These are phyloP conservation scores for Geotrichum restrictum DNA, from an alignment of 1,139 yeast genomes.

Conservation along the genomic window DNA sequence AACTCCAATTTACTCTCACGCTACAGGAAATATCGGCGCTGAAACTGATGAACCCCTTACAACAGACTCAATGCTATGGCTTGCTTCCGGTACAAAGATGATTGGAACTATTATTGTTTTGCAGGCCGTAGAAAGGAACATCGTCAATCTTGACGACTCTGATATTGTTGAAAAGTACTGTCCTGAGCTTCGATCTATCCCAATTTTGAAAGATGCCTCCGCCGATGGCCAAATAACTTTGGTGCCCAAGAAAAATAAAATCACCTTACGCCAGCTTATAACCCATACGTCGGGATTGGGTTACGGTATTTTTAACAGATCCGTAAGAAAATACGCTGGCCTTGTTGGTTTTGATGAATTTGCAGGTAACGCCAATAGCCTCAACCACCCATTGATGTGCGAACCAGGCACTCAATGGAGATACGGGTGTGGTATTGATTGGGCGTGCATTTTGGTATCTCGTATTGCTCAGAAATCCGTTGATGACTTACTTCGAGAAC, in stretches of 20 bases:
- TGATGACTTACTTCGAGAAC: not conserved
- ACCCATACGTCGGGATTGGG: constrained; percentile 43
- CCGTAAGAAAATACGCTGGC: constrained; percentile 8
- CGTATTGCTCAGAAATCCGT: not conserved
- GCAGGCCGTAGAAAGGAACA: too few species aligned
- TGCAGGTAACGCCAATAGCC: constrained; percentile 23
- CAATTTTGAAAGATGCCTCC: constrained; percentile 34
- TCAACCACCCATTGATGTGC: constrained; percentile 42
- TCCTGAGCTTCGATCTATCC: constrained; percentile 41
- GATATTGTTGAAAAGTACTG: constrained; percentile 34
- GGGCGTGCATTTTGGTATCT: constrained; percentile 49
- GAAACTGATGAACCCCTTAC: constrained; percentile 26
- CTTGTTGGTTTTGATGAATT: constrained; percentile 16
- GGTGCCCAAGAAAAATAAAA: constrained; percentile 39
- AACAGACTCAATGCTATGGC: constrained; percentile 39
- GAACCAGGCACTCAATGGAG: constrained; percentile 54
- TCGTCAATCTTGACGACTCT: constrained; percentile 42
- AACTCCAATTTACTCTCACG: constrained; percentile 3
- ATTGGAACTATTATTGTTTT: constrained; percentile 49
- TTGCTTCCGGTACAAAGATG: constrained; percentile 49
- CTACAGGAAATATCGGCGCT: constrained; percentile 28
- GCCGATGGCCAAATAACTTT: constrained; percentile 37
- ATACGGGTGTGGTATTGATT: constrained; percentile 52
- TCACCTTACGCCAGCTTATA: constrained; percentile 48
- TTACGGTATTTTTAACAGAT: constrained; percentile 34